A percentile compares a stretch with the other conserved stretches of the same genome.
These are phyloP conservation scores for Scalesia atractyloides DNA, from an alignment of 129 eudicot species.

Conservation along the genomic window DNA sequence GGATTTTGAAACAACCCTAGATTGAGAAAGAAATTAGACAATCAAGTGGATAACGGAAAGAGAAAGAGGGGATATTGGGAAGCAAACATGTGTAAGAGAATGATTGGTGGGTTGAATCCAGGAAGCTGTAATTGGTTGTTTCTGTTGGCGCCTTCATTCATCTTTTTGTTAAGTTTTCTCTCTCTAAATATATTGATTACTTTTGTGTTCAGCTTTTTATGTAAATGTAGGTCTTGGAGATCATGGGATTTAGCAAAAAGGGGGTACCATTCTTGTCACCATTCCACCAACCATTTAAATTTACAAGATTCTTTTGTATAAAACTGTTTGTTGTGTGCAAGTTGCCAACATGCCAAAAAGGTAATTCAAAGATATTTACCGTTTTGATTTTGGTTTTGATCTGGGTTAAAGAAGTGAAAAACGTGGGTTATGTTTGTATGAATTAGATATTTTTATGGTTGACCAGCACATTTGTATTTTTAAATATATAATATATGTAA, in stretches of 20 bases:
- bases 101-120: neutral
- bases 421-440: no score
- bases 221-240: conserved; percentile 23
- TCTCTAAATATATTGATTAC: conserved; percentile 3
- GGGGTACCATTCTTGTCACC: conserved; percentile 48
- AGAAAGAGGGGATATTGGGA: neutral
- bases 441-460: no score
- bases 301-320: no score
- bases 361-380: no score
- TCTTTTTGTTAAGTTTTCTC: conserved; percentile 25
- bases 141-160: conserved; percentile 30
- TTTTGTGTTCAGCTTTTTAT: conserved; percentile 17
- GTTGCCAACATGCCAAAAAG: no score
- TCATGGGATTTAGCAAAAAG: conserved; percentile 53
- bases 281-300: conserved; percentile 30
- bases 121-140: conserved; percentile 39
- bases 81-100: neutral
- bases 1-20: no score
- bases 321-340: no score
- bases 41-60: conserved; percentile 3
- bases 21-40: no score
- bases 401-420: no score
- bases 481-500: no score
- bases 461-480: no score
- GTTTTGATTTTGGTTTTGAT: no score